Percentiles rank a stretch among this genome's conserved stretches.
Conservation (phyloP, 768 basidiomycete genomes). For the Boletus insuetus region DNA sequence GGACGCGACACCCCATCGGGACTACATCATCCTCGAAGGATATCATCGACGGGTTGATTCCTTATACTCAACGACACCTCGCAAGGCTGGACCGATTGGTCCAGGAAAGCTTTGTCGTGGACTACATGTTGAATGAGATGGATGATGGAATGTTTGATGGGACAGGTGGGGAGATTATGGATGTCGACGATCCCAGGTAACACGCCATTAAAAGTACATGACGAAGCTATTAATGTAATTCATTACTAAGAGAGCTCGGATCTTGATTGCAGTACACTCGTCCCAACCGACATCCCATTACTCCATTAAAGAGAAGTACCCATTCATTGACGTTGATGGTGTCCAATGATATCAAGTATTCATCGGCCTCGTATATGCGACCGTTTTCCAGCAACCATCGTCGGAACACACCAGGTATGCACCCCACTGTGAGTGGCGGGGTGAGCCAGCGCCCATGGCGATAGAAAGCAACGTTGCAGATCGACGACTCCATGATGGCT, state of each 20-base stretch:
- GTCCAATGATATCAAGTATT: slow-evolving; percentile 40
- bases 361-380: slow-evolving; percentile 50
- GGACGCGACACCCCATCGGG: slow-evolving; percentile 14
- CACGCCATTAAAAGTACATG: slow-evolving; percentile 17
- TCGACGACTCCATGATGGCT: slow-evolving; percentile 61
- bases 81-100: slow-evolving; percentile 79
- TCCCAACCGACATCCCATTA: slow-evolving; percentile 66
- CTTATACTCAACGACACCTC: slow-evolving; percentile 94
- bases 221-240: neutral
- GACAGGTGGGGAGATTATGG: slow-evolving; percentile 44
- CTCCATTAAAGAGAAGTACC: slow-evolving; percentile 71
- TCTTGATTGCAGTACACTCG: slow-evolving; percentile 7
- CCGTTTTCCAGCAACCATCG: slow-evolving; percentile 65
- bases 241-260: neutral
- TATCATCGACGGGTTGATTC: slow-evolving; percentile 80
- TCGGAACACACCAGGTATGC: slow-evolving; percentile 69
- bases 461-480: slow-evolving; percentile 70
- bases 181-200: slow-evolving; percentile 29
- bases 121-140: slow-evolving; percentile 87
- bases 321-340: slow-evolving; percentile 53
- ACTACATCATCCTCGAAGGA: slow-evolving; percentile 52
- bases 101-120: slow-evolving; percentile 94
- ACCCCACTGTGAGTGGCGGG: slow-evolving; percentile 57
- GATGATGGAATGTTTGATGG: slow-evolving; percentile 70
- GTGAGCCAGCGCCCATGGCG: slow-evolving; percentile 62